These are phyloP conservation scores for Pythium plurisporium DNA, from an alignment of 352 stramenopile species.

Conservation along the genomic window DNA sequence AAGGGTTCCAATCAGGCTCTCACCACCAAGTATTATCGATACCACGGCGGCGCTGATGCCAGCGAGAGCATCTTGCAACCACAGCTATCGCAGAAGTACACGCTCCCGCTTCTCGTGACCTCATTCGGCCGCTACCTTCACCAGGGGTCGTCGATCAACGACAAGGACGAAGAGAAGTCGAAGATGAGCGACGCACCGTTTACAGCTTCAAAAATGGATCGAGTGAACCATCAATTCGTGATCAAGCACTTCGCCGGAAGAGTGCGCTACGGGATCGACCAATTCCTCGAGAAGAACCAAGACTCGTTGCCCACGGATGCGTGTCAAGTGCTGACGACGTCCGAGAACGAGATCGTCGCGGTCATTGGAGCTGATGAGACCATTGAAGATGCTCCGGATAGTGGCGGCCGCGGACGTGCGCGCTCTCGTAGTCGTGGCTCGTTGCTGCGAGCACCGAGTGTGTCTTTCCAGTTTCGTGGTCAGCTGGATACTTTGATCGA, in stretches of 20 bases:
- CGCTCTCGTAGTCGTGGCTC: constrained; percentile 28
- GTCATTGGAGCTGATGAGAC: constrained; percentile 53
- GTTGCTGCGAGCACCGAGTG: constrained; percentile 59
- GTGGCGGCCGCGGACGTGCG: constrained; percentile 3
- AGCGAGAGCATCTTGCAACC: constrained; percentile 28
- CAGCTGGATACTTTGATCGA: constrained; percentile 93
- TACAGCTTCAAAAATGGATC: constrained; percentile 78
- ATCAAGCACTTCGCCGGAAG: constrained; percentile 77
- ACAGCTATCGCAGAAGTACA: constrained; percentile 43
- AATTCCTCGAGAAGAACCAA: constrained; percentile 87
- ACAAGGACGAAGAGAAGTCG: constrained; percentile 30
- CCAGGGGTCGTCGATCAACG: constrained; percentile 14
- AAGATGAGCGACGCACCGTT: constrained; percentile 47
- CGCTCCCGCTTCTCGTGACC: constrained; percentile 50
- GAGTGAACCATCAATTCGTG: constrained; percentile 78
- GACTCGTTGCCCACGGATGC: constrained; percentile 70
- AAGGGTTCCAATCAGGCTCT: constrained; percentile 80
- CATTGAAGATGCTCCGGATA: constrained; percentile 32
- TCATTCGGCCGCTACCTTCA: constrained; percentile 69
- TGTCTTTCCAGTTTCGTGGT: constrained; percentile 90
- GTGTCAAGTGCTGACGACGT: constrained; percentile 43
- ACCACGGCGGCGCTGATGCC: constrained; percentile 42
- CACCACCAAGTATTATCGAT: constrained; percentile 78
- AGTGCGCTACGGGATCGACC: constrained; percentile 72
- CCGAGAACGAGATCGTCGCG: constrained; percentile 61